Base-by-base conservation (phyloP, 371 early-diverging fungal genomes). In the Chytridium lagenaria region DNA sequence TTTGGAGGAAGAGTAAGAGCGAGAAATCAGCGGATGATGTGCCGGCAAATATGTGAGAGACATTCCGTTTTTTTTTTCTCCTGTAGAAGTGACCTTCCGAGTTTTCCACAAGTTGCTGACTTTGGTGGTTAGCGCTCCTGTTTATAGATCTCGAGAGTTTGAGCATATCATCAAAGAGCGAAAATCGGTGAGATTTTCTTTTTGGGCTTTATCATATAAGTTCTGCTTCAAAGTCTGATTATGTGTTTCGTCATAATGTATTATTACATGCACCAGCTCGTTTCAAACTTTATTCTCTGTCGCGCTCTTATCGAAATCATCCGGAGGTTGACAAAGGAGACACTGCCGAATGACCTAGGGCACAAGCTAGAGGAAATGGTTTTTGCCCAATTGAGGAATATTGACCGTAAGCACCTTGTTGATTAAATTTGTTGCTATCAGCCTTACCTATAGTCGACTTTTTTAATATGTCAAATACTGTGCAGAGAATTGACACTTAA, bases 341-440 rank as follows among this genome's bases (percentile, higher is more conserved):
- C 91, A 0, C 70, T 97, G 34, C 89, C 92, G 2, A 91, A 93
- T 39, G 94, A 94, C 50, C 82, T 95, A n/a, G 98, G 95, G 0
- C 90, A 88, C 44, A 92, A 92, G 66, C 82, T 97, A 36, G 98
- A 97, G 79, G 94, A 95, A 74, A 90, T 96, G 52, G 92, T 95
- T 30, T 97, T 98, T 79, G 90, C 86, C 31, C 97, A 96, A 77
- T 78, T 97, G 50, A 90, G 90, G 71, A 90, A 91, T 67, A 90
- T 92, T 3, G 94, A 95, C 78, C 95, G 94, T 95, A 89, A 86
- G 91, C 82, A 12, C 61, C 28, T 31, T 12, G 15, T 44, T 23
- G 33, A 22, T 37, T 44, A 7, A 23, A 31, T n/a, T n/a, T n/a
- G n/a, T n/a, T n/a, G n/a, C n/a, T n/a, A n/a, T n/a, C n/a, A n/a